Evolutionary conservation across 164 flowering plant species (phyloP).

Genomic region (Magnolia officinalis): DNA sequence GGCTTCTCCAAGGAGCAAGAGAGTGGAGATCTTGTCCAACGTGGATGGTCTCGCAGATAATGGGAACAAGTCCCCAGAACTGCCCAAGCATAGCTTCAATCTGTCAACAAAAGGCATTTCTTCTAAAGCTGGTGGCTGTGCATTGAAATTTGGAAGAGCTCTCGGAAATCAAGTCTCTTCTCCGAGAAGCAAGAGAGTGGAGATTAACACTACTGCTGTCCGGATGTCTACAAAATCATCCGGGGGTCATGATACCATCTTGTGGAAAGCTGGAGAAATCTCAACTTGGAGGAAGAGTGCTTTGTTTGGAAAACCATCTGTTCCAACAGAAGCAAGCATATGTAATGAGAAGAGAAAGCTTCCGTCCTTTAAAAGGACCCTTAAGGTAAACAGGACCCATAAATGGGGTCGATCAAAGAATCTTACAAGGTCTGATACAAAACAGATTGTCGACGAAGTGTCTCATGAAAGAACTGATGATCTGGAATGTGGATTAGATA

Average conservation of each 20-base stretch:
- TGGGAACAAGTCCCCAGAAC: constrained; percentile 21
- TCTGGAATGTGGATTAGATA: constrained; percentile 11
- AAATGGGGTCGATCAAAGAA: constrained; percentile 19
- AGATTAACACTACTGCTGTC: constrained; percentile 11
- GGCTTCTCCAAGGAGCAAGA: constrained; percentile 27
- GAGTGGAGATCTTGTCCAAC: not conserved
- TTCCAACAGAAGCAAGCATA: constrained; percentile 11
- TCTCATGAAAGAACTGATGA: too few relatives aligned
- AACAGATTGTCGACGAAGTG: constrained; percentile 8
- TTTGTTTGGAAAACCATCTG: constrained; percentile 11
- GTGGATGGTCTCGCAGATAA: constrained; percentile 12
- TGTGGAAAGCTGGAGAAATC: constrained; percentile 19
- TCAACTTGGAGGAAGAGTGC: constrained; percentile 23
- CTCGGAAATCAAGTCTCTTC: constrained; percentile 23
- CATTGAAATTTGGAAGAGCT: constrained; percentile 15
- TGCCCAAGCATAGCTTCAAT: constrained; percentile 14
- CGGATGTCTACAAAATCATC: constrained; percentile 11
- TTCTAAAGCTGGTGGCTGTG: constrained; percentile 14
- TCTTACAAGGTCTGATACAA: constrained; percentile 13
- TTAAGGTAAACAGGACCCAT: constrained; percentile 18
- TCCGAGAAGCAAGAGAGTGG: constrained; percentile 19
- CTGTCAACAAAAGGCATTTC: constrained; percentile 17
- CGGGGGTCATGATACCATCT: constrained; percentile 8
- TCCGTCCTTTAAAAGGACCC: constrained; percentile 22
- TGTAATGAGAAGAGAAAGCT: constrained; percentile 8